phyloP scores from a whole-genome alignment of 2,329 filamentous ascomycete species.

The Trichoderma koningiopsis region DNA sequence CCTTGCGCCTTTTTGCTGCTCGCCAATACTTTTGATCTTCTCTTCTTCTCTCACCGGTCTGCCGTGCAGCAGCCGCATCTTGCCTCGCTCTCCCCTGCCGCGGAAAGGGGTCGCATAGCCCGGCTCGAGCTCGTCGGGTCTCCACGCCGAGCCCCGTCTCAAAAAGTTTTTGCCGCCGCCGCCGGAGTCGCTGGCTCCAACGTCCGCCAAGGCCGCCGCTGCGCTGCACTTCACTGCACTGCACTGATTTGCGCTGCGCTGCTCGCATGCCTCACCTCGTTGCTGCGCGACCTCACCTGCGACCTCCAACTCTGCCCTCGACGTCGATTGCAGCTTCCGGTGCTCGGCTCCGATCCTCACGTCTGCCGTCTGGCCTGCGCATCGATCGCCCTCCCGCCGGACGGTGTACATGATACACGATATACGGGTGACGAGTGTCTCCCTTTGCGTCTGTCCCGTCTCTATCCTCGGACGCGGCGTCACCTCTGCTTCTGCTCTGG shows the following conservation, averaged over 20 bases:
- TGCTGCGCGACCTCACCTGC: slow-evolving; percentile 37
- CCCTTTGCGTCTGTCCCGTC: not conserved
- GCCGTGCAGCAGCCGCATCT: slow-evolving; percentile 10
- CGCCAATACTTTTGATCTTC: not conserved
- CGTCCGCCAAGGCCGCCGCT: slow-evolving; percentile 27
- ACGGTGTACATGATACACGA: slow-evolving; percentile 23
- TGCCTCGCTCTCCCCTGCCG: not conserved
- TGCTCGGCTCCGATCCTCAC: slow-evolving; percentile 16
- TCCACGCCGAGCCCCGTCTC: not conserved
- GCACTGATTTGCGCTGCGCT: slow-evolving; percentile 20
- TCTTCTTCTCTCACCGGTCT: not conserved
- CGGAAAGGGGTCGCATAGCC: slow-evolving; percentile 14
- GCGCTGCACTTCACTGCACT: too few relatives aligned
- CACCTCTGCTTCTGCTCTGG: slow-evolving; percentile 8
- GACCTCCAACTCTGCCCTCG: not conserved
- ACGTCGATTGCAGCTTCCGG: not conserved
- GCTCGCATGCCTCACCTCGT: slow-evolving; percentile 42
- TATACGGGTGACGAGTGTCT: slow-evolving; percentile 30
- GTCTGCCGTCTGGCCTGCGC: slow-evolving; percentile 21
- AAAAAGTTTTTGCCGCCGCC: slow-evolving; percentile 5
- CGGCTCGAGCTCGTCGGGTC: not conserved
- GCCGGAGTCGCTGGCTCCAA: slow-evolving; percentile 19
- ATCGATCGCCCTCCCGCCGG: slow-evolving; percentile 20
- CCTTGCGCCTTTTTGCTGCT: slow-evolving; percentile 25
- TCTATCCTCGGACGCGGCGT: slow-evolving; percentile 23